These are phyloP conservation scores for Phyllostachys edulis DNA, from an alignment of 176 grass and related monocot genomes.

Conservation along the genomic window DNA sequence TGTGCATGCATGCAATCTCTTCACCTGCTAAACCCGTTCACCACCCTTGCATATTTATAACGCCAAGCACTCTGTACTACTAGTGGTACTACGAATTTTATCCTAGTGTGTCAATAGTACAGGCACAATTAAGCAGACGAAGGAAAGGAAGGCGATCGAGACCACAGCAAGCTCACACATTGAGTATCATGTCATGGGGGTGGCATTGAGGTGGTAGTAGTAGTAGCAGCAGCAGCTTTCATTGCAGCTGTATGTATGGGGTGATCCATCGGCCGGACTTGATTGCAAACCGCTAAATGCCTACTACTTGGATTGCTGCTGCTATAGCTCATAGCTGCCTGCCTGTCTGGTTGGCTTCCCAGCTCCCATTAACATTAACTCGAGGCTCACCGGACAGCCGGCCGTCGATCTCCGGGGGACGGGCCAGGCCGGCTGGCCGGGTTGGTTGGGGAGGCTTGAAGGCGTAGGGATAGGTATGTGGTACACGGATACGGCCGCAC, in stretches of 20 bases:
- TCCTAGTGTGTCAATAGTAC: not conserved
- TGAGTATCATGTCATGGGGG: not conserved
- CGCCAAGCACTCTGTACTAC: not conserved
- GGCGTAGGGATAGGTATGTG: not conserved
- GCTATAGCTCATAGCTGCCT: not conserved
- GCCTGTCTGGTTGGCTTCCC: not conserved
- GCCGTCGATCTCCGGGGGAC: not conserved
- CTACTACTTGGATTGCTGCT: not conserved
- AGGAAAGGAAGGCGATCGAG: not conserved
- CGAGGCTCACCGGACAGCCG: not conserved
- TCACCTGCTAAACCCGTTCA: not conserved
- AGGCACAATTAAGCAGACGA: not conserved
- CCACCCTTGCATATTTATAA: not conserved
- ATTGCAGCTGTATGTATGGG: constrained; percentile 31
- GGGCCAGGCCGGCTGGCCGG: no score
- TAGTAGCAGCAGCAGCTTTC: constrained; percentile 25
- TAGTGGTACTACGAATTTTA: not conserved
- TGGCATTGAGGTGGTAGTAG: not conserved
- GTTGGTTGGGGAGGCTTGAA: not conserved
- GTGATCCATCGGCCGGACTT: constrained; percentile 24
- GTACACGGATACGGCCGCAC: constrained; percentile 7
- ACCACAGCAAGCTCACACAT: not conserved
- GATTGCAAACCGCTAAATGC: constrained; percentile 19
- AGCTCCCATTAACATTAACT: not conserved
- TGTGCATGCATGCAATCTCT: not conserved